Percentiles rank a stretch among this genome's conserved stretches.
Evolutionary conservation across 495 filamentous ascomycete genomes (phyloP).

Genomic region (Annulohypoxylon maeteangense): DNA sequence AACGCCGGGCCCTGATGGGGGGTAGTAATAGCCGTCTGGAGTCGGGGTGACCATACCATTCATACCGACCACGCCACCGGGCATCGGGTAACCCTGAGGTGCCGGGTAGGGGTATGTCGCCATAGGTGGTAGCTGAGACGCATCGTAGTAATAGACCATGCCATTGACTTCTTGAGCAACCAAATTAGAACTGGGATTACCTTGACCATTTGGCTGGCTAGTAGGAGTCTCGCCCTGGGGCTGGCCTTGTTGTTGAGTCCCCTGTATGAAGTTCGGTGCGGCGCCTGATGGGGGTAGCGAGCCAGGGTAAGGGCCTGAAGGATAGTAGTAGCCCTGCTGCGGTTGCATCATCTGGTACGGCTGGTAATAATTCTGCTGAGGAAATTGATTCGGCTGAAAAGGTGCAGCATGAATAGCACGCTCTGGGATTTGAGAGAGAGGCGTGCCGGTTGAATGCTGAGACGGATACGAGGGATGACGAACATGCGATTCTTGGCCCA

Average conservation of each 20-base stretch:
- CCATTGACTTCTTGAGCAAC: constrained; percentile 93
- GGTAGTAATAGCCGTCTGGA: constrained; percentile 78
- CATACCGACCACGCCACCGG: constrained; percentile 73
- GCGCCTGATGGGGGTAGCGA: constrained; percentile 64
- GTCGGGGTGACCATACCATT: constrained; percentile 83
- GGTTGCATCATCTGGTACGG: constrained; percentile 62
- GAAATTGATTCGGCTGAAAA: constrained; percentile 82
- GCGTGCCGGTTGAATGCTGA: constrained; percentile 82
- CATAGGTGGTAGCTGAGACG: constrained; percentile 72
- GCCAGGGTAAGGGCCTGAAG: constrained; percentile 65
- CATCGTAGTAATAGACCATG: constrained; percentile 94
- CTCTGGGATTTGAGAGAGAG: constrained; percentile 93
- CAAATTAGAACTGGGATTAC: constrained; percentile 66
- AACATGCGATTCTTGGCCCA: constrained; percentile 69
- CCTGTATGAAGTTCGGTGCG: constrained; percentile 68
- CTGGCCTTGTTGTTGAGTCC: constrained; percentile 63
- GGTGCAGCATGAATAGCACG: constrained; percentile 91
- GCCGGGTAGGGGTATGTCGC: constrained; percentile 61
- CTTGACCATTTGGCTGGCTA: constrained; percentile 55
- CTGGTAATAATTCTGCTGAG: constrained; percentile 72
- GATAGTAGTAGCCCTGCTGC: constrained; percentile 67
- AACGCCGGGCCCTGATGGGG: constrained; percentile 66
- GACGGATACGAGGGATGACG: constrained; percentile 79
- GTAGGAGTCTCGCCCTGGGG: constrained; percentile 57
- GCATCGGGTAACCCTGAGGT: constrained; percentile 61